Evolutionary conservation across 176 grass and related monocot genomes (phyloP).

Genomic region (Cenchrus americanus): DNA sequence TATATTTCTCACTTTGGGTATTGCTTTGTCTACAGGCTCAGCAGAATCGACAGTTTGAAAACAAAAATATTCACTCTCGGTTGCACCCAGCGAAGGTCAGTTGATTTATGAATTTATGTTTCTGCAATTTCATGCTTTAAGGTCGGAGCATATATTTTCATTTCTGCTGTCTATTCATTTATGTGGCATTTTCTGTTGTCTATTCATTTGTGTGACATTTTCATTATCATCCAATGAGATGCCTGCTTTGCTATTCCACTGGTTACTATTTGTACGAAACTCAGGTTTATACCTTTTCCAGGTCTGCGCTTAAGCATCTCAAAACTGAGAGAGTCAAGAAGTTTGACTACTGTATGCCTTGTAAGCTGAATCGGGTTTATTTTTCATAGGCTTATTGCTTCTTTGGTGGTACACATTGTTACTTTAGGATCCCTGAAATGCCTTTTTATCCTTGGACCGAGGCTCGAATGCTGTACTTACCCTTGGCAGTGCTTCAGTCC

Average conservation of each 20-base stretch:
- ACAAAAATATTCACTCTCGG: slow-evolving; percentile 84
- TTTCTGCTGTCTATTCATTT: neutral
- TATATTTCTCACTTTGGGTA: slow-evolving; percentile 11
- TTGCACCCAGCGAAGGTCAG: slow-evolving; percentile 91
- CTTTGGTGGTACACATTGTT: neutral
- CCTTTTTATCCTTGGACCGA: neutral
- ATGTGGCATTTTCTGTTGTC: neutral
- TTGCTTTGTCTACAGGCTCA: slow-evolving; percentile 56
- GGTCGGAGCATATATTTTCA: slow-evolving; percentile 6
- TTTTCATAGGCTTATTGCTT: slow-evolving; percentile 15
- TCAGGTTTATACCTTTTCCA: slow-evolving; percentile 37
- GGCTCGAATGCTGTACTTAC: slow-evolving; percentile 32
- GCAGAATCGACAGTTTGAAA: slow-evolving; percentile 68
- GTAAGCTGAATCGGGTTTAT: slow-evolving; percentile 59
- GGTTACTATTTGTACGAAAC: slow-evolving; percentile 8
- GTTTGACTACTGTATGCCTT: slow-evolving; percentile 96
- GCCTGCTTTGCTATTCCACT: neutral
- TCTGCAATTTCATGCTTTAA: slow-evolving; percentile 7
- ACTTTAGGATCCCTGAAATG: neutral
- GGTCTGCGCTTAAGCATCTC: slow-evolving; percentile 80
- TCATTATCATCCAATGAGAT: neutral
- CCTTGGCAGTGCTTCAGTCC: slow-evolving; percentile 13
- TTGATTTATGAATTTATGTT: slow-evolving; percentile 19
- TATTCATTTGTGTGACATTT: neutral
- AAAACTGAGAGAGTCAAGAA: slow-evolving; percentile 86